Conservation (phyloP, 768 basidiomycete species). For the Psilocybe sp. region DNA sequence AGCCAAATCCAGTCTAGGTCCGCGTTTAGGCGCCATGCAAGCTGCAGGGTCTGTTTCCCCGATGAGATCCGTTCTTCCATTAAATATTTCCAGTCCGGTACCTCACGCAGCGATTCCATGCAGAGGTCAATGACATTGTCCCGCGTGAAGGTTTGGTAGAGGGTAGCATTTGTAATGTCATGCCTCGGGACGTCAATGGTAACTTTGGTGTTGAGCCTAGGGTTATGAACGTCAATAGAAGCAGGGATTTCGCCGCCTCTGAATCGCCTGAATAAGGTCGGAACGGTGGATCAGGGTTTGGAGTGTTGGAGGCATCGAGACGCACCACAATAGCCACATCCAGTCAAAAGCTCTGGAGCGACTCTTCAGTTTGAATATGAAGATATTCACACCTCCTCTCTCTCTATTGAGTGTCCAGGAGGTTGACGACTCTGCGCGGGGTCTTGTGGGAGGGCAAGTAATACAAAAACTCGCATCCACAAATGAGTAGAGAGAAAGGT, state of each 20-base stretch:
- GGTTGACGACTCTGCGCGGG: conserved; percentile 38
- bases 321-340: conserved; percentile 85
- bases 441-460: conserved; percentile 53
- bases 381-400: conserved; percentile 76
- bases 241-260: conserved; percentile 72
- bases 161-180: conserved; percentile 31
- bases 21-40: conserved; percentile 76
- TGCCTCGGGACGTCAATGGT: conserved; percentile 66
- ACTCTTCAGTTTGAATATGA: conserved; percentile 80
- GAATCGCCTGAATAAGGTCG: conserved; percentile 49
- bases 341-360: conserved; percentile 82
- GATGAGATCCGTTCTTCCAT: conserved; percentile 46
- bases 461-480: conserved; percentile 83
- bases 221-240: conserved; percentile 67
- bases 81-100: conserved; percentile 61
- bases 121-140: conserved; percentile 65
- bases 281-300: background rate
- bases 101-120: conserved; percentile 47
- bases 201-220: conserved; percentile 63
- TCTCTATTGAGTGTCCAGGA: conserved; percentile 42
- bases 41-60: conserved; percentile 58
- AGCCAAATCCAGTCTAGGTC: conserved; percentile 87
- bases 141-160: conserved; percentile 52
- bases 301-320: background rate
- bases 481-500: conserved; percentile 83